Base-by-base conservation (phyloP, 2,329 filamentous ascomycete genomes). In the Arthrobotrys megalospora region DNA sequence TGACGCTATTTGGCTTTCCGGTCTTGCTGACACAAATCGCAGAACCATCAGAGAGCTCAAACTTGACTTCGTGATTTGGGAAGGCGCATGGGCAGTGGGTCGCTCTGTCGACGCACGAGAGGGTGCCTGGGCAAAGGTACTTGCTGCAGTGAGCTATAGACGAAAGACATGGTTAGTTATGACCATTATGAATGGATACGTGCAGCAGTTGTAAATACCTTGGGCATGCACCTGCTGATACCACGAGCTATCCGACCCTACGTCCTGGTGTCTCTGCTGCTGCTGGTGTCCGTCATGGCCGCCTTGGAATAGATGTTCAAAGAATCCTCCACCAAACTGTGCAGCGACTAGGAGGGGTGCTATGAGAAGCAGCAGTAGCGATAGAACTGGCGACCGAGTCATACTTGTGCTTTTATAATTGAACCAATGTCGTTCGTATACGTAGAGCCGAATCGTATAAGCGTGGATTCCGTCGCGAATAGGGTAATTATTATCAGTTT, bases 11-110 rank as follows among this genome's bases (percentile, higher is more conserved):
- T 0, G 86, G 38, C 36, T 80, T 66, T 0, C 93, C 92, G 1
- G 92, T 92, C 82, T 90, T 93, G 52, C 90, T 93, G 0, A 91
- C 87, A 82, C 93, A 96, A 55, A 94, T 86, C 47, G 91, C 88
- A 81, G 90, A 89, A 0, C 92, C 92, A 3, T 94, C 91, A 4
- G 87, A 64, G 34, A 91, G 82, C 84, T 92, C 93, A 80, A 93
- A 89, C 83, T 96, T 96, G 81, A 95, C 92, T 83, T 95, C 91
- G 79, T 92, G 87, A 7, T 87, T 85, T 0, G 92, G 90, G 86
- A 92, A 97, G 1, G 93, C 88, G 85, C 96, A 99, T 32, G 96
- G 96, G 85, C 96, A 99, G 85, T 99, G 96, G 84, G 98, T 95
- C 0, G 96, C 94, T 86, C 97, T 96, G 84, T 96, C 91, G 6